A percentile compares a stretch with the other conserved stretches of the same genome.
Conservation (phyloP, 805 yeast genomes). For the Kodamaea sagamina region DNA sequence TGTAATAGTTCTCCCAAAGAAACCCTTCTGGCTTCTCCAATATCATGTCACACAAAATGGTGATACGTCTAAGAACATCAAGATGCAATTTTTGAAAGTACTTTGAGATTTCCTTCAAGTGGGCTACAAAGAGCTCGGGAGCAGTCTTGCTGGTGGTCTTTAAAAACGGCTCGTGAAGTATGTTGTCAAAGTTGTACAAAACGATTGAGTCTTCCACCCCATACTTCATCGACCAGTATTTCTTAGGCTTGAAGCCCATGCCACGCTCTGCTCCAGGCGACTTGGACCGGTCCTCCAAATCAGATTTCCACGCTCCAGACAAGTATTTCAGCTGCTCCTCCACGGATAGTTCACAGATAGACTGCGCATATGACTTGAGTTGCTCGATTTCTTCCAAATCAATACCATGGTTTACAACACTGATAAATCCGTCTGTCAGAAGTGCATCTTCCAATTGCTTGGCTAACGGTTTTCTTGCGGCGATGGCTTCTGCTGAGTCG, state of each 20-base stretch:
- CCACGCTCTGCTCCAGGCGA: conserved; percentile 49
- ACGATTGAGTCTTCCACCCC: conserved; percentile 46
- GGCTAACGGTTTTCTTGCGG: conserved; percentile 12
- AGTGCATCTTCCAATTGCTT: conserved; percentile 13
- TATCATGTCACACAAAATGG: conserved; percentile 45
- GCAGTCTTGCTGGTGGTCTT: conserved; percentile 25
- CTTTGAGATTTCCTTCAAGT: conserved; percentile 40
- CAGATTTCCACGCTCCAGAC: conserved; percentile 16
- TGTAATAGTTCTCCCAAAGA: conserved; percentile 38
- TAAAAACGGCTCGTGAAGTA: conserved; percentile 36
- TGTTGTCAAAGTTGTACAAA: conserved; percentile 45
- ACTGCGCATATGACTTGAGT: conserved; percentile 14
- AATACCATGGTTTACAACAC: conserved; percentile 15
- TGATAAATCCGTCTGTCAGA: conserved; percentile 14
- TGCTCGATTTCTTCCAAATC: conserved; percentile 7
- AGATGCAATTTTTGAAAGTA: conserved; percentile 43
- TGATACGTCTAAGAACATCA: conserved; percentile 37
- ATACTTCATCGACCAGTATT: conserved; percentile 50
- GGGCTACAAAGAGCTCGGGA: conserved; percentile 43
- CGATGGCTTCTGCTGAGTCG: conserved; percentile 6
- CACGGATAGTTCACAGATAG: conserved; percentile 13
- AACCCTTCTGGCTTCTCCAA: conserved; percentile 51
- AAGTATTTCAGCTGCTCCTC: conserved; percentile 13
- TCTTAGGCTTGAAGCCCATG: conserved; percentile 49
- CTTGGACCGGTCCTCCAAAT: conserved; percentile 12